Evolutionary conservation across 345 rosid genomes (phyloP), one percentile per base, ranked within the genome.

Genomic region (Eucalyptus camaldulensis): DNA sequence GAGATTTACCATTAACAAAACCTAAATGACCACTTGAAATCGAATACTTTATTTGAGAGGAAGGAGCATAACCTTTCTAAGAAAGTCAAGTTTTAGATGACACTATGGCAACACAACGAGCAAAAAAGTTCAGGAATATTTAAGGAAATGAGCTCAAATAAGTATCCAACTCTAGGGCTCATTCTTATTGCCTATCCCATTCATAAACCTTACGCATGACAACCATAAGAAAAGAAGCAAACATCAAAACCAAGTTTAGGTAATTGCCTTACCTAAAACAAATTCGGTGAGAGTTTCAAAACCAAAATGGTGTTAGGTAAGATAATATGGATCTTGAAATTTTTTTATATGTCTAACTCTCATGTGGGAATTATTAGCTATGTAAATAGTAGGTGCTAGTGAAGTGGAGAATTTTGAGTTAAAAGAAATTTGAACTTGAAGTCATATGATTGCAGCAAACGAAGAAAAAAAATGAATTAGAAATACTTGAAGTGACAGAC

Each of bases 261-360:
- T 22, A 56, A 22, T 56, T 24, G 29, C 29, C 62, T 22, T 5
- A 56, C 27, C 3, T 25, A 56, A 56, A 56, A 29, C 62, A 56
- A 24, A 56, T 56, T 56, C 1, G 13, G 0, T 56, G 29, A 56
- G 29, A 56, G 29, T 25, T 56, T 56, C 0, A 24, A 0, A 56
- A 56, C 62, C 13, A 56, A 56, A 56, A 56, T 24, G 62, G 62
- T 56, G 62, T 56, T 24, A 9, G 62, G 29, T 56, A 56, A 56
- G 62, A 56, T 56, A 56, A 56, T 56, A 56, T 56, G 62, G 29
- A 56, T 24, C 6, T 56, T 56, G 62, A 56, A 56, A 24, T 56
- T 56, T 56, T 56, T 24, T 56, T 24, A 22, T 9, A 24, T 10
- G 29, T 4, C 62, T 24, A 56, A 56, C 62, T 24, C 62, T 56